These are phyloP conservation scores for Boletus insuetus DNA, from an alignment of 768 basidiomycete species.

Conservation along the genomic window DNA sequence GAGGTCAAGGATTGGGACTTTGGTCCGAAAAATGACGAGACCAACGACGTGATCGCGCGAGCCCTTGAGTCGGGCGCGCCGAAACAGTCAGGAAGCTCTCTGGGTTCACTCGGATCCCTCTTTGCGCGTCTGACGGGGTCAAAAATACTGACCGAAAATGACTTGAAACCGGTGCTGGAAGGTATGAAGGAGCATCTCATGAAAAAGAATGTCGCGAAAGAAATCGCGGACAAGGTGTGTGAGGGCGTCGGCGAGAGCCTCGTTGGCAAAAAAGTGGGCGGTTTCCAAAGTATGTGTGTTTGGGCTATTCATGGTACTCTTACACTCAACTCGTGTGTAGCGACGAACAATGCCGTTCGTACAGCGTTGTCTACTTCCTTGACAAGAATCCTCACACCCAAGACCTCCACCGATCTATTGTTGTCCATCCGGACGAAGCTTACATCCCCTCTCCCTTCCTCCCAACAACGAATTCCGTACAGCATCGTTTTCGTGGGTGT, in stretches of 20 bases:
- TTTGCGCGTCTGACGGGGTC: constrained; percentile 85
- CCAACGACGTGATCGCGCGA: constrained; percentile 55
- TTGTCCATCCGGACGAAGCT: constrained; percentile 90
- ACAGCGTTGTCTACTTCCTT: constrained; percentile 80
- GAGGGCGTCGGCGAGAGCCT: constrained; percentile 90
- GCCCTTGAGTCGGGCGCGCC: constrained; percentile 49
- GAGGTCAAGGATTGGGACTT: constrained; percentile 88
- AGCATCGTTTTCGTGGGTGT: constrained; percentile 96
- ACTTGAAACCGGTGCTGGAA: constrained; percentile 83
- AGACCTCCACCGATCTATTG: constrained; percentile 94
- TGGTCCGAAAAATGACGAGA: constrained; percentile 39
- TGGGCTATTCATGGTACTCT: background rate
- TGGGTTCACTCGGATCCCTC: constrained; percentile 70
- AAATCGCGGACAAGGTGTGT: constrained; percentile 92
- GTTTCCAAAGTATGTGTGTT: constrained; percentile 72
- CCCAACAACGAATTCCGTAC: constrained; percentile 81
- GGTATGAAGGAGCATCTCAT: constrained; percentile 98
- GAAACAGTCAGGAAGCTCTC: constrained; percentile 40
- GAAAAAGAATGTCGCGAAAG: constrained; percentile 97
- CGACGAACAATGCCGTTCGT: constrained; percentile 81
- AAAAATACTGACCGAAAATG: constrained; percentile 76
- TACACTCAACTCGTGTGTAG: constrained; percentile 38
- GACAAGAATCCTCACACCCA: constrained; percentile 93
- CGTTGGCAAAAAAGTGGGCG: constrained; percentile 86
- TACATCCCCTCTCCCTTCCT: constrained; percentile 67